Evolutionary conservation across 257 asterid genomes (phyloP).

Genomic region (Petunia axillaris): DNA sequence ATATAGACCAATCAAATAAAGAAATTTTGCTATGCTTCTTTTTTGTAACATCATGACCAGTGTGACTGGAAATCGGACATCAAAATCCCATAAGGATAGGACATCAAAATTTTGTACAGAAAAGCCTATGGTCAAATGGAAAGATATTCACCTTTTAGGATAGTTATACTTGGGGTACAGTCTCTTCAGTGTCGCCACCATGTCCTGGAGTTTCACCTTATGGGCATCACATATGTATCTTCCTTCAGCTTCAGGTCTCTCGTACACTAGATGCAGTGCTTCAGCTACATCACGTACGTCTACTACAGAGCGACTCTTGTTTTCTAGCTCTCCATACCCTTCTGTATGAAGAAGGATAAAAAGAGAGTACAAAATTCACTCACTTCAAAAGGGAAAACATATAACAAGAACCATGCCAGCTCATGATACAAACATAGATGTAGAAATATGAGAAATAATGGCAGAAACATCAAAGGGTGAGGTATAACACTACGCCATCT

Average conservation of each 20-base stretch:
- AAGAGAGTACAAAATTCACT: background rate
- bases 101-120: no score
- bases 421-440: background rate
- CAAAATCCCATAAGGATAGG: background rate
- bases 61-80: background rate
- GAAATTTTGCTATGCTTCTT: background rate
- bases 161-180: constrained; percentile 58
- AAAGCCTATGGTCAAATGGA: background rate
- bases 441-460: background rate
- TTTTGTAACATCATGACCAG: background rate
- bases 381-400: no score
- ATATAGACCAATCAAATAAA: background rate
- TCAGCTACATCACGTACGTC: constrained; percentile 79
- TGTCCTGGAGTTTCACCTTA: constrained; percentile 32
- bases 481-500: background rate
- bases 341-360: constrained; percentile 35
- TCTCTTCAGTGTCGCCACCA: constrained; percentile 54
- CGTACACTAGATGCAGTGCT: constrained; percentile 57
- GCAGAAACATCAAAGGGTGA: constrained; percentile 13
- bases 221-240: constrained; percentile 67
- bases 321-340: constrained; percentile 48
- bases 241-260: constrained; percentile 69
- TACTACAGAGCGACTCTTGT: constrained; percentile 40
- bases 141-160: constrained; percentile 61
- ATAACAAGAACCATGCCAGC: background rate